Conservation (phyloP, 2,329 filamentous ascomycete species). For the Aureobasidium zeae region DNA sequence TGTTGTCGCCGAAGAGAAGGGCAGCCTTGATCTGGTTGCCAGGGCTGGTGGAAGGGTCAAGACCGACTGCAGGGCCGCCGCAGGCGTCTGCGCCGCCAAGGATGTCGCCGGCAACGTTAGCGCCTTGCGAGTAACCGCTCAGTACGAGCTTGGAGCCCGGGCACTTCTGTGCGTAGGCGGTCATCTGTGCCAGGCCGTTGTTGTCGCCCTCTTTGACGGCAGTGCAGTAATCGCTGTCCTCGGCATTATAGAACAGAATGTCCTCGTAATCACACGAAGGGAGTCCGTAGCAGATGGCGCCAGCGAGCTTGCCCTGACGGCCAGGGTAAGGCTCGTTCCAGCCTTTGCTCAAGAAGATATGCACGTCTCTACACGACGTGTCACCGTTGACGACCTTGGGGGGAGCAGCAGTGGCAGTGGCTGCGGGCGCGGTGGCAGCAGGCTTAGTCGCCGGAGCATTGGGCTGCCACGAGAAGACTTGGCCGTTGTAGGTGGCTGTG, state of each 20-base stretch:
- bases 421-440: constrained; percentile 15
- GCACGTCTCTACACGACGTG: constrained; percentile 20
- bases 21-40: constrained; percentile 20
- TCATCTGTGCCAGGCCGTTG: constrained; percentile 9
- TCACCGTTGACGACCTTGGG: constrained; percentile 15
- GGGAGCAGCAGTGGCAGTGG: neutral
- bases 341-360: constrained; percentile 21
- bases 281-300: constrained; percentile 20
- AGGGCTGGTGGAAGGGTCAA: constrained; percentile 17
- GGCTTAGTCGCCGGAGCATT: neutral
- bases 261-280: constrained; percentile 22
- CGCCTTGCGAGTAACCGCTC: constrained; percentile 24
- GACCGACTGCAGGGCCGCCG: constrained; percentile 36
- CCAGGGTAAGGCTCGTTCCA: constrained; percentile 21
- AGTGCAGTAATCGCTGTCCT: constrained; percentile 29
- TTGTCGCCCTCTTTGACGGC: constrained; percentile 31
- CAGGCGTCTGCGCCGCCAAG: constrained; percentile 22
- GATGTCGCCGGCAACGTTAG: constrained; percentile 26
- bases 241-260: constrained; percentile 17
- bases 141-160: constrained; percentile 23
- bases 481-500: neutral
- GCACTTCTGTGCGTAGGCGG: constrained; percentile 17
- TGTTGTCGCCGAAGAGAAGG: constrained; percentile 25
- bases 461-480: neutral
- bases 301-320: constrained; percentile 19